phyloP scores from a whole-genome alignment of 1,284 basidiomycete genomes.

The Sporisorium exsertum region DNA sequence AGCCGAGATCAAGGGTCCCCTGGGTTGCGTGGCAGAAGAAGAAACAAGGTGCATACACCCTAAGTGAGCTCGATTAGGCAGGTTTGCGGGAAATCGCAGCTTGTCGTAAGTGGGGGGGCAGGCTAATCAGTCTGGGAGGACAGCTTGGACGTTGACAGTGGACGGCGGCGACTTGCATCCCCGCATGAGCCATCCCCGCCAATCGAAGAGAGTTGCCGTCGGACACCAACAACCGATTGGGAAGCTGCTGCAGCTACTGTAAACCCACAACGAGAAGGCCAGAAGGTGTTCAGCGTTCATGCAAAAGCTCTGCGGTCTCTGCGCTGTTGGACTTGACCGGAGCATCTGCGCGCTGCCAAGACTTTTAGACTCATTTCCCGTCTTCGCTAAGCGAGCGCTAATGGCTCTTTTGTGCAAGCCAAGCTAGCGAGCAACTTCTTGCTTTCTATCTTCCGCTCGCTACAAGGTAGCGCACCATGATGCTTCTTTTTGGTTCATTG shows the following conservation, averaged over 20 bases:
- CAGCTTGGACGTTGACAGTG: background rate
- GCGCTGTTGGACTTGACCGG: conserved; percentile 21
- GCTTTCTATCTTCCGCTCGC: too few species aligned
- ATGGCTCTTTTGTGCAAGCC: background rate
- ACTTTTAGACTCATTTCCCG: conserved; percentile 14
- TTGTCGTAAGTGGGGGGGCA: background rate
- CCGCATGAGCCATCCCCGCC: background rate
- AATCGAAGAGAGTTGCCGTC: background rate
- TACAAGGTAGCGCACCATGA: background rate
- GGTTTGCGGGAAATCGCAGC: background rate
- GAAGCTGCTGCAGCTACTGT: background rate
- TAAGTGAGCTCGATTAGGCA: background rate
- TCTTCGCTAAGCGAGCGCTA: conserved; percentile 12
- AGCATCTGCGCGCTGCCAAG: conserved; percentile 8
- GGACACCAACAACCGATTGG: background rate
- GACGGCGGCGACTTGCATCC: background rate
- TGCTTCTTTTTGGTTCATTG: background rate
- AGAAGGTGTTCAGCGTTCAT: background rate
- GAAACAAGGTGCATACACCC: background rate
- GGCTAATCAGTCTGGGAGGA: background rate
- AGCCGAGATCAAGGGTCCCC: background rate
- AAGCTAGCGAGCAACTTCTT: too few species aligned
- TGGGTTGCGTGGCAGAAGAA: background rate
- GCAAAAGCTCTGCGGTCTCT: background rate
- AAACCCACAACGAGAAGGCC: background rate